Conservation (phyloP, 768 basidiomycete genomes). For the Clitopilus passeckerianus region DNA sequence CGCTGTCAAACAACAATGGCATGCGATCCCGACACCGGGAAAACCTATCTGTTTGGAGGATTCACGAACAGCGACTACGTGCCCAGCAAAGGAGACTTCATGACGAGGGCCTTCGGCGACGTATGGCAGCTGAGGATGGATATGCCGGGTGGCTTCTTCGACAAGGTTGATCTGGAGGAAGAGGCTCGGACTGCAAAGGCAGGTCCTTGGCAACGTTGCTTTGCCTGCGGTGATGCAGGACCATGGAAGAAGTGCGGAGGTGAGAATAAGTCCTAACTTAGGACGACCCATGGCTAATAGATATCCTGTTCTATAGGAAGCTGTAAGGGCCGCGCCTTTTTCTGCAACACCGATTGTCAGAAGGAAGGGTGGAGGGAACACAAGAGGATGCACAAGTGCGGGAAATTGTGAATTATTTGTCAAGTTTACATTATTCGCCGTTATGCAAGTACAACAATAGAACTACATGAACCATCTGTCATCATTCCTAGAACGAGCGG, state of each 20-base stretch:
- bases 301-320: background rate
- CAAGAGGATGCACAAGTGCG: conserved; percentile 18
- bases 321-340: conserved; percentile 21
- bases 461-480: background rate
- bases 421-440: background rate
- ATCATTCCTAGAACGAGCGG: conserved; percentile 47
- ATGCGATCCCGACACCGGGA: conserved; percentile 28
- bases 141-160: conserved; percentile 28
- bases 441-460: background rate
- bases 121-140: conserved; percentile 34
- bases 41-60: conserved; percentile 31
- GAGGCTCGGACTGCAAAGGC: conserved; percentile 27
- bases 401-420: conserved; percentile 7
- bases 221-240: conserved; percentile 29
- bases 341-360: conserved; percentile 20
- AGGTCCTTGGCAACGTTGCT: conserved; percentile 38
- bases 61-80: conserved; percentile 35
- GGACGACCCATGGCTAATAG: background rate
- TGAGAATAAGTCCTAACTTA: conserved; percentile 1
- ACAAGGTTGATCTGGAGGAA: conserved; percentile 29
- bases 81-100: conserved; percentile 17
- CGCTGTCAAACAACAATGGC: conserved; percentile 27
- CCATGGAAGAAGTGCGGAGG: conserved; percentile 36
- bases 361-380: conserved; percentile 28
- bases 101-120: conserved; percentile 27